Base-by-base conservation (phyloP, 1,284 basidiomycete species). In the Trichosporon asahii region DNA sequence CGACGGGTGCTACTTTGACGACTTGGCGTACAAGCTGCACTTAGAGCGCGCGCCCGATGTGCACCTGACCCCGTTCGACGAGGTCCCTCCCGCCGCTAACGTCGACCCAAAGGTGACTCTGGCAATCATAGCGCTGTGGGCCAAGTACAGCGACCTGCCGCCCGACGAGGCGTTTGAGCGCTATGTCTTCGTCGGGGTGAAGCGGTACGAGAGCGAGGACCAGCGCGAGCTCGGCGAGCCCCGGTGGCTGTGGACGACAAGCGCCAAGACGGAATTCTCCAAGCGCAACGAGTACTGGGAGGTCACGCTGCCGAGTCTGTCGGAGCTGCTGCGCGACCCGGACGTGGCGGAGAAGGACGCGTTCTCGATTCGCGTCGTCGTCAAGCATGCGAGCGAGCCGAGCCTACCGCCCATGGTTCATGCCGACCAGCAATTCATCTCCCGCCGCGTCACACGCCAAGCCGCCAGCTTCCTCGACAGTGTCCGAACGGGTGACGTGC, bases 191-290 rank as follows among this genome's bases (percentile, higher is more conserved):
- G 87, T 88, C 12, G 90, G 89, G 14, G 88, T 92, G 73, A 90
- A 90, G 76, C 88, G 87, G 65, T 87, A 88, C 73, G 87, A 88
- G 72, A 87, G 89, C 71, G 85, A 87, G 57, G 83, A 84, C 9
- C 90, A 90, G 12, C 87, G 88, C 73, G 85, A 88, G 9, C 88
- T 88, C 14, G 88, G 89, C 1, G 88, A 89, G 44, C 85, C 89
- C n/a, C 86, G 89, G 44, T 92, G 90, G 89, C 84, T 89, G 31
- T 92, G 90, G 90, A 88, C 90, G 70, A 84, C 72, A 89, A 88
- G 87, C 86, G 89, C 71, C 88, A 89, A 69, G 89, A 88, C 87
- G 84, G 87, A 1, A 90, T 91, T 81, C 84, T 88, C 67, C 86
- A 87, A 71, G 88, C 89, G 72, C 87, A 87, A 72, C 68, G 90